phyloP scores from a whole-genome alignment of 176 grass and related monocot genomes.

The Olyra latifolia region DNA sequence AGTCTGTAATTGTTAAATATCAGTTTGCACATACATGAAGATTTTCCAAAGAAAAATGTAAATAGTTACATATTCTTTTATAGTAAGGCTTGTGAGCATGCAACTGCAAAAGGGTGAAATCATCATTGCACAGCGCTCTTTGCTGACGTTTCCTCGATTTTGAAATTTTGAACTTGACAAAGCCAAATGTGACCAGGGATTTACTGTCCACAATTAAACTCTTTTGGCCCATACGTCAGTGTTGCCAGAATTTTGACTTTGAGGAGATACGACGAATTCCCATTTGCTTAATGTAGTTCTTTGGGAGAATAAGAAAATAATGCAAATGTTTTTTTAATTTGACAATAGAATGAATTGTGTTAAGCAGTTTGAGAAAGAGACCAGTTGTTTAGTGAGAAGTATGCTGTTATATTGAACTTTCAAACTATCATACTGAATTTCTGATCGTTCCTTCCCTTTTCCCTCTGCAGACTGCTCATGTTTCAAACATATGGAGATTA shows the following conservation, averaged over 20 bases:
- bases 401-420: not conserved
- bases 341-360: not conserved
- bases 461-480: constrained; percentile 24
- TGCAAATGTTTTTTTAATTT: not conserved
- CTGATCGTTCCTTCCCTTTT: not conserved
- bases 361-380: not conserved
- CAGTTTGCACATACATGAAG: not conserved
- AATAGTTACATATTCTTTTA: not conserved
- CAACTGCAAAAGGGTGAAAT: not conserved
- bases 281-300: constrained; percentile 20
- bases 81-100: not conserved
- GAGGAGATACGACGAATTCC: not conserved
- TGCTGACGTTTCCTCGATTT: not conserved
- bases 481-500: constrained; percentile 42
- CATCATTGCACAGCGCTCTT: not conserved
- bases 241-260: not conserved
- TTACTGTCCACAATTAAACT: not conserved
- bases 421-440: not conserved
- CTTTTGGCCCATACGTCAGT: not conserved
- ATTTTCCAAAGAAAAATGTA: not conserved
- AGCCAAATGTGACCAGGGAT: not conserved
- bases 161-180: not conserved
- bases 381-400: not conserved
- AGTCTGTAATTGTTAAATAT: not conserved
- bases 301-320: not conserved